Base-by-base conservation (phyloP, 2,329 filamentous ascomycete genomes). In the Myotisia sp. region DNA sequence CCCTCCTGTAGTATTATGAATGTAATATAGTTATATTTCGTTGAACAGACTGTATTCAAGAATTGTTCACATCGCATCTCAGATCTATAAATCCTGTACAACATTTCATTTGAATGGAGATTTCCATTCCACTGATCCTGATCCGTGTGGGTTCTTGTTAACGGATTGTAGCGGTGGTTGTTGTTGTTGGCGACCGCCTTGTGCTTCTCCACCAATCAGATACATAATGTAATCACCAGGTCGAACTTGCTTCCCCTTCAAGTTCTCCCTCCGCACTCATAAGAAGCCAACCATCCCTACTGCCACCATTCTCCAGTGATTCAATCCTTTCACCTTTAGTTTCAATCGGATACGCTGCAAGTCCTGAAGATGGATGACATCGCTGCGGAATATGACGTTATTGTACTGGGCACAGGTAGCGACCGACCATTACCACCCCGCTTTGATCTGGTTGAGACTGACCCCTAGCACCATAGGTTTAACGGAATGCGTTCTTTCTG, bases 401-500 rank as follows among this genome's bases (percentile, higher is more conserved):
- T 98, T 58, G 90, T 98, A 59, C 76, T 98, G 59, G 90, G 90
- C 71, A 98, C 90, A 60, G 86, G 85, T 93, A 70, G 56, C 49
- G 52, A 42, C 54, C 59, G 54, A 53, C 51, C 52, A 50, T 54
- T 44, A 47, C 37, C 40, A 14, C 10, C 18, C 23, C 19, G 30
- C 34, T 45, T 34, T 36, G 36, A 52, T 45, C 49, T 34, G 29
- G 5, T 31, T 43, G 39, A 29, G 6, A 45, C 51, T 54, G 42
- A 59, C 52, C 20, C 14, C 12, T 41, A 48, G 45, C 44, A 40
- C 40, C 38, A 29, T 52, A 92, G 87, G 90, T 57, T 65, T 98
- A 72, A 95, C 87, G 44, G 90, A 98, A 75, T 98, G 90, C 67
- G 90, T 98, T 56, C 81, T 98, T 50, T 94, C 87, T 58, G 90